Conservation (phyloP, 108 stramenopile genomes). For the Skeletonema tropicum region DNA sequence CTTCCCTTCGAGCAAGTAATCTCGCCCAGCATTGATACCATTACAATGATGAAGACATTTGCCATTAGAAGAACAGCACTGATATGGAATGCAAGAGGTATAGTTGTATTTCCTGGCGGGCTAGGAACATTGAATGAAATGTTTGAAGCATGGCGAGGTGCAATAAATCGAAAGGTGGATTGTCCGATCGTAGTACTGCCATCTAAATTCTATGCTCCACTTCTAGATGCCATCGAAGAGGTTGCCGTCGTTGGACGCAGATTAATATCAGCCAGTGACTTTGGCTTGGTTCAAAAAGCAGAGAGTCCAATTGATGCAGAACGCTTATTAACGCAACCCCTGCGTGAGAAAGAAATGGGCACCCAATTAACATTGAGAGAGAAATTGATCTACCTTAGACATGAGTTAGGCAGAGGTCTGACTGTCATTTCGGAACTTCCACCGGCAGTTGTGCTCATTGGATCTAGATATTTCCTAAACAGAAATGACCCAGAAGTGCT, state of each 20-base stretch:
- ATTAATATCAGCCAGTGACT: slow-evolving; percentile 23
- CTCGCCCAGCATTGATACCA: slow-evolving; percentile 28
- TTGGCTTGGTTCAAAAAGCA: slow-evolving; percentile 24
- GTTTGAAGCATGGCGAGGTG: slow-evolving; percentile 38
- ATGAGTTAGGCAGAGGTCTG: slow-evolving; percentile 38
- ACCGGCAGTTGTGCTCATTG: slow-evolving; percentile 31
- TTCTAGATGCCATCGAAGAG: slow-evolving; percentile 28
- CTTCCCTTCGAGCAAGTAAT: slow-evolving; percentile 35
- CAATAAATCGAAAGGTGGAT: slow-evolving; percentile 21
- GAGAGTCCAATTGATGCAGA: slow-evolving; percentile 25
- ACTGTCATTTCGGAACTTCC: slow-evolving; percentile 23
- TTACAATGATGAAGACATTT: slow-evolving; percentile 41
- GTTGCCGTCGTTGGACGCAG: slow-evolving; percentile 19
- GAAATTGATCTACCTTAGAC: slow-evolving; percentile 38
- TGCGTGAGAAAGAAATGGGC: slow-evolving; percentile 28
- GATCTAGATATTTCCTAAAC: slow-evolving; percentile 15
- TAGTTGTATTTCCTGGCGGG: slow-evolving; percentile 39
- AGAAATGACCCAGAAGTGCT: slow-evolving; percentile 28
- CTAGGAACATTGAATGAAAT: slow-evolving; percentile 39
- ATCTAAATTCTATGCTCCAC: slow-evolving; percentile 22
- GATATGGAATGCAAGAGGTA: slow-evolving; percentile 41
- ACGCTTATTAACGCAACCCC: slow-evolving; percentile 17
- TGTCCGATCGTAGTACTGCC: slow-evolving; percentile 38
- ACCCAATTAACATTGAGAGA: slow-evolving; percentile 39
- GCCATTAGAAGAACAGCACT: slow-evolving; percentile 33